These are phyloP conservation scores for Phytophthora nicotianae DNA, from an alignment of 352 stramenopile species.

Conservation along the genomic window DNA sequence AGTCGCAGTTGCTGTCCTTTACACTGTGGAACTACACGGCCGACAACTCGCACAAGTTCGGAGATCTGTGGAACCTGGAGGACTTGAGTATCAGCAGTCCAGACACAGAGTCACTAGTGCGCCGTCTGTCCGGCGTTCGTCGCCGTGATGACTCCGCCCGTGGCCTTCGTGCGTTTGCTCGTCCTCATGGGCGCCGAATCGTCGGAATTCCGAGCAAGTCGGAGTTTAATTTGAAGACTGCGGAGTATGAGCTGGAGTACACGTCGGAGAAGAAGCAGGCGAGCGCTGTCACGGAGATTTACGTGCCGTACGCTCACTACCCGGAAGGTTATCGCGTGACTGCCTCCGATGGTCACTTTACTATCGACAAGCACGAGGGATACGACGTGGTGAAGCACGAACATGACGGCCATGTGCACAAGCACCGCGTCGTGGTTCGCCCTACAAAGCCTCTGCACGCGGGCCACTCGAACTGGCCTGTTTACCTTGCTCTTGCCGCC, in stretches of 20 bases:
- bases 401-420: conserved; percentile 32
- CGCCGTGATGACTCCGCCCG: conserved; percentile 46
- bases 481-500: conserved; percentile 26
- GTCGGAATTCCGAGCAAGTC: conserved; percentile 64
- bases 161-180: conserved; percentile 59
- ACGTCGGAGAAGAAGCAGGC: conserved; percentile 18
- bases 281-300: conserved; percentile 30
- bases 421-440: conserved; percentile 34
- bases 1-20: conserved; percentile 72
- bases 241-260: conserved; percentile 62
- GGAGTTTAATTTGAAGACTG: conserved; percentile 46
- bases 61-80: conserved; percentile 37
- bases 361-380: conserved; percentile 42
- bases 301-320: conserved; percentile 40
- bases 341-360: conserved; percentile 26
- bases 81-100: conserved; percentile 81
- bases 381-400: conserved; percentile 47
- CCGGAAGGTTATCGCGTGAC: conserved; percentile 35
- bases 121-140: conserved; percentile 32
- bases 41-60: conserved; percentile 69
- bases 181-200: conserved; percentile 65
- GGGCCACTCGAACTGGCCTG: conserved; percentile 7
- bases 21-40: conserved; percentile 90
- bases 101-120: conserved; percentile 26
- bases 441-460: conserved; percentile 18